Conservation (phyloP, 495 filamentous ascomycete genomes). For the Trichoderma orchidacearum region DNA sequence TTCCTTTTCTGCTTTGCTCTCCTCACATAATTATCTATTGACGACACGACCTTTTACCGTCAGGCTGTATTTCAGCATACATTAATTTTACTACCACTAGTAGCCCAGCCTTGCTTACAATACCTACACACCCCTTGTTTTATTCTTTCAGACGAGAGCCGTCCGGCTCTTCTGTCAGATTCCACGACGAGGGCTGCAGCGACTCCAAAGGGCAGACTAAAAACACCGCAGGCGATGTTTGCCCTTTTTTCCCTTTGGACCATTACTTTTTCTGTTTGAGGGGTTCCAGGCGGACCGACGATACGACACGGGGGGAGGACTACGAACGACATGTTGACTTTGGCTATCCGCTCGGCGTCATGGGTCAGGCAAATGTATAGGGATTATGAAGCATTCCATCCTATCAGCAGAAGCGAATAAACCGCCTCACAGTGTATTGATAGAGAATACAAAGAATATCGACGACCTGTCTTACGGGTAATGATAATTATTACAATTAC, state of each 20-base stretch:
- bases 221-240: not conserved
- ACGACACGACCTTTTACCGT: too few species aligned
- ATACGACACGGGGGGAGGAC: not conserved
- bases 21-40: too few species aligned
- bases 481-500: not conserved
- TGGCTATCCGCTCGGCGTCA: not conserved
- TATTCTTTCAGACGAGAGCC: too few species aligned
- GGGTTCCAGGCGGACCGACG: not conserved
- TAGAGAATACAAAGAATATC: not conserved
- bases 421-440: not conserved
- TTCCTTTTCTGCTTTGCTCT: too few species aligned
- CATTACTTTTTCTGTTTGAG: not conserved
- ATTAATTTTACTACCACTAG: too few species aligned
- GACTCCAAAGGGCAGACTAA: not conserved
- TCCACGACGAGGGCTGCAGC: too few species aligned
- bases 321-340: not conserved
- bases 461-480: not conserved
- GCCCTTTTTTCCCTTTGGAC: not conserved
- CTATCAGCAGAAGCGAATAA: not conserved
- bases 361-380: not conserved
- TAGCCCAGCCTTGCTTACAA: too few species aligned
- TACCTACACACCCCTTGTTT: too few species aligned
- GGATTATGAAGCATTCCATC: not conserved
- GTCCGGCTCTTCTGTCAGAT: too few species aligned
- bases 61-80: too few species aligned